These are phyloP conservation scores for Fusarium incarnatum DNA, from an alignment of 2,329 filamentous ascomycete genomes.

Conservation along the genomic window DNA sequence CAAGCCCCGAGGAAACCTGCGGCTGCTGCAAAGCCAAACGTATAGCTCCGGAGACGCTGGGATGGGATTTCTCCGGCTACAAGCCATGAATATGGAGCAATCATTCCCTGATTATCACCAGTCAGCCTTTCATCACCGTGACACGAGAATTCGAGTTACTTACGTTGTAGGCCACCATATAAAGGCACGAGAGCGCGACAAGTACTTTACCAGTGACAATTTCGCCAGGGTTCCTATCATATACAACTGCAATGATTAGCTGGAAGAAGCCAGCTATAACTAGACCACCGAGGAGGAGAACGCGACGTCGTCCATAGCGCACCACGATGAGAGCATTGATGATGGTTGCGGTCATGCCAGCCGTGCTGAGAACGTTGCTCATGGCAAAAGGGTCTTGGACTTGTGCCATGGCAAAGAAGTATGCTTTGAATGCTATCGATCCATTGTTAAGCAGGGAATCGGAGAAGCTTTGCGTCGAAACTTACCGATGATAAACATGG, in stretches of 20 bases:
- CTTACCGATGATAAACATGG: slow-evolving; percentile 44
- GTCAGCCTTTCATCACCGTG: not conserved
- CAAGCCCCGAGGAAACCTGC: slow-evolving; percentile 38
- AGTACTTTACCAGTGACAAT: slow-evolving; percentile 33
- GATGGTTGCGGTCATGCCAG: slow-evolving; percentile 38
- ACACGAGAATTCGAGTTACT: rapidly evolving
- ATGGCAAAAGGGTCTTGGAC: slow-evolving; percentile 41
- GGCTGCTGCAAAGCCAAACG: slow-evolving; percentile 37
- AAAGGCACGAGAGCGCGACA: slow-evolving; percentile 39
- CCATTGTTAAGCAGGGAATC: rapidly evolving
- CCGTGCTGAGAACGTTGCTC: slow-evolving; percentile 42
- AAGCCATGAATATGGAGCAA: slow-evolving; percentile 42
- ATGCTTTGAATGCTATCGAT: slow-evolving; percentile 38
- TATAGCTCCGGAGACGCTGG: slow-evolving; percentile 42
- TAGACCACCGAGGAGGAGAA: slow-evolving; percentile 24
- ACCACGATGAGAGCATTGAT: slow-evolving; percentile 39
- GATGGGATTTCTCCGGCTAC: slow-evolving; percentile 41
- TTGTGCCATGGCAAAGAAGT: slow-evolving; percentile 43
- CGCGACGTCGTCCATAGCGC: slow-evolving; percentile 33
- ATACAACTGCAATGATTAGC: slow-evolving; percentile 36
- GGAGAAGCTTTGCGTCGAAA: rapidly evolving
- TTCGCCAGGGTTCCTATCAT: slow-evolving; percentile 32
- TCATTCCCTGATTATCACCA: slow-evolving; percentile 26
- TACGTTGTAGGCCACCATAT: slow-evolving; percentile 42
- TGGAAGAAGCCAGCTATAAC: slow-evolving; percentile 34